Evolutionary conservation across 2,329 filamentous ascomycete genomes (phyloP).

Genomic region (Drechmeria coniospora): DNA sequence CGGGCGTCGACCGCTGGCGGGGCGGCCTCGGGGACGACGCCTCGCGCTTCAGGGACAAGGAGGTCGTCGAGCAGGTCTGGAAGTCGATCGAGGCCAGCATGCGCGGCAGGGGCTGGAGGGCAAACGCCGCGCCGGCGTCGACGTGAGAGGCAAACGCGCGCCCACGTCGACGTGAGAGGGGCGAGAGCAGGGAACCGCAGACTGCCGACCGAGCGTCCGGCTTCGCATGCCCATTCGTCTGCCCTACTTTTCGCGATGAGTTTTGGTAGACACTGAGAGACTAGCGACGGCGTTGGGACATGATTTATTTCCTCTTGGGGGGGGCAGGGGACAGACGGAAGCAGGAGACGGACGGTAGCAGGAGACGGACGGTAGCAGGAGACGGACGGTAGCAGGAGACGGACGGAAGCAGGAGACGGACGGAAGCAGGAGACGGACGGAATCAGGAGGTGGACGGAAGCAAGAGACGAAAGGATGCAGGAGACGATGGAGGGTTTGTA

Average conservation of each 20-base stretch:
- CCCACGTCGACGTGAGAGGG: background rate
- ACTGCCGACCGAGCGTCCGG: no score
- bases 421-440: no score
- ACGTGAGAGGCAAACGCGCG: constrained; percentile 18
- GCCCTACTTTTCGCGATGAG: background rate
- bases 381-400: no score
- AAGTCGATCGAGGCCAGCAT: constrained; percentile 76
- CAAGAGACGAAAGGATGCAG: no score
- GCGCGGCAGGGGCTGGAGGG: constrained; percentile 69
- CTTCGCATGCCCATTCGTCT: no score
- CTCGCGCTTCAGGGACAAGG: constrained; percentile 68
- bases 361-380: background rate
- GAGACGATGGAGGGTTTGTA: no score
- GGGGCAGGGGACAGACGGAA: no score
- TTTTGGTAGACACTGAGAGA: constrained; percentile 7
- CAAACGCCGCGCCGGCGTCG: constrained; percentile 47
- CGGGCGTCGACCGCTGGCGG: constrained; percentile 74
- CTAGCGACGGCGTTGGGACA: constrained; percentile 2
- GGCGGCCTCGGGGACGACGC: constrained; percentile 33
- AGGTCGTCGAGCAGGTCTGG: constrained; percentile 90
- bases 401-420: no score
- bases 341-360: no score
- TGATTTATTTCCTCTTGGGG: background rate
- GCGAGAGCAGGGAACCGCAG: no score
- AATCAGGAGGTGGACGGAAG: no score